Evolutionary conservation across 164 flowering plant genomes (phyloP).

Genomic region (Vitis vinifera): ASM3070453v1 NC_081821.1:7355501-7356000

Average conservation of each 20-base stretch:
- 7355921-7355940: too few relatives aligned
- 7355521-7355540: not conserved
- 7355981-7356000: not conserved
- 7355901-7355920: too few relatives aligned
- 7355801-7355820: slow-evolving; percentile 58
- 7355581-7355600: slow-evolving; percentile 76
- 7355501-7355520: not conserved
- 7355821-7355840: not conserved
- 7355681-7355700: not conserved
- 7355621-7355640: not conserved
- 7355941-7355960: too few relatives aligned
- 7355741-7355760: slow-evolving; percentile 66
- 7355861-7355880: not conserved
- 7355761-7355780: slow-evolving; percentile 47
- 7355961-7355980: not conserved
- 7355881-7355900: not conserved
- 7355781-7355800: slow-evolving; percentile 62
- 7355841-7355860: not conserved
- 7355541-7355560: slow-evolving; percentile 72
- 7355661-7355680: not conserved
- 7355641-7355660: not conserved
- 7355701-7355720: slow-evolving; percentile 63
- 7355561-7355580: slow-evolving; percentile 64
- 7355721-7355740: slow-evolving; percentile 83
- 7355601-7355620: slow-evolving; percentile 73